phyloP scores from a whole-genome alignment of 2,329 filamentous ascomycete genomes.

The Botrytis hyacinthi region DNA sequence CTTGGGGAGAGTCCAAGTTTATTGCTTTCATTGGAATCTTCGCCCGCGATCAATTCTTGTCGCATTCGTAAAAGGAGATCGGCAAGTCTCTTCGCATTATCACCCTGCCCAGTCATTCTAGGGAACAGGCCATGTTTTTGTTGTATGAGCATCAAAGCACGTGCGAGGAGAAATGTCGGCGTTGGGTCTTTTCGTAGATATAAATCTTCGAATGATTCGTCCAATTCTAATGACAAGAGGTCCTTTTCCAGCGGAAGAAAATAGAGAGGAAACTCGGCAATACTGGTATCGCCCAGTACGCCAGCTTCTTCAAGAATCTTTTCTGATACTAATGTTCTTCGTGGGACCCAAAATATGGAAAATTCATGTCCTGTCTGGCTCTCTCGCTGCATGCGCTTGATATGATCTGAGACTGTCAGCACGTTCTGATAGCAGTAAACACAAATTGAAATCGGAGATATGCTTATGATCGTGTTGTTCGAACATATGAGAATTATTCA shows the following conservation, averaged over 20 bases:
- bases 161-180: conserved; percentile 82
- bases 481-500: conserved; percentile 32
- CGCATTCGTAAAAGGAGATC: conserved; percentile 89
- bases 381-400: conserved; percentile 83
- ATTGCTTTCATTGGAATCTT: conserved; percentile 62
- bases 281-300: conserved; percentile 86
- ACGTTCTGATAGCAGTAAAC: conserved; percentile 52
- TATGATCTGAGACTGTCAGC: conserved; percentile 74
- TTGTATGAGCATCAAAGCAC: conserved; percentile 91
- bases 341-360: conserved; percentile 92
- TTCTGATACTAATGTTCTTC: conserved; percentile 87
- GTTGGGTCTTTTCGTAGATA: conserved; percentile 90
- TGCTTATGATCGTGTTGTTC: conserved; percentile 44
- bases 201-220: conserved; percentile 81
- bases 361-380: conserved; percentile 93
- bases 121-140: conserved; percentile 91
- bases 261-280: conserved; percentile 80
- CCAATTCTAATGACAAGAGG: conserved; percentile 84
- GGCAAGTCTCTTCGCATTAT: conserved; percentile 84
- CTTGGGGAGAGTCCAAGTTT: conserved; percentile 77
- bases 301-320: conserved; percentile 89
- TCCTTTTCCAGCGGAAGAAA: conserved; percentile 93
- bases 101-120: conserved; percentile 90
- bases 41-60: conserved; percentile 79
- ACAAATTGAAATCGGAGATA: conserved; percentile 38